A percentile compares a stretch with the other conserved stretches of the same genome.
phyloP scores from a whole-genome alignment of 148 eudicot genomes.

The Bassia scoparia region DNA sequence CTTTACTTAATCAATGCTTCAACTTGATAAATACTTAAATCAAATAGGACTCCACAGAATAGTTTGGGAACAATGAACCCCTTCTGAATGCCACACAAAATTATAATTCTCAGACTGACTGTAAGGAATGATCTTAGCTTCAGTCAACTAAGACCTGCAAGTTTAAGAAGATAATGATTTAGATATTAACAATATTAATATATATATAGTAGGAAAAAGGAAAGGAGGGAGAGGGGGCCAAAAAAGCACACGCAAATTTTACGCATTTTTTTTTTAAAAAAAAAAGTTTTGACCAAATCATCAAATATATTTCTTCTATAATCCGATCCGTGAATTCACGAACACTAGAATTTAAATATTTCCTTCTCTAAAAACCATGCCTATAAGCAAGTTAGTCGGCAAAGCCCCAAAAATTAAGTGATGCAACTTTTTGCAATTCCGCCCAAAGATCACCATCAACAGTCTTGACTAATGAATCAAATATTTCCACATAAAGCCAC shows the following conservation, averaged over 20 bases:
- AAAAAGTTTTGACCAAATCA: too few species aligned
- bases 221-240: not conserved
- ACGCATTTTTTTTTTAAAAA: too few species aligned
- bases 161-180: too few species aligned
- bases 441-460: not conserved
- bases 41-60: slow-evolving; percentile 7
- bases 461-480: not conserved
- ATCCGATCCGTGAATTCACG: not conserved
- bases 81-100: not conserved
- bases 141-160: slow-evolving; percentile 6
- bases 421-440: not conserved
- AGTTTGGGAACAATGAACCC: slow-evolving; percentile 1
- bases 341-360: not conserved
- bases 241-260: not conserved
- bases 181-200: too few species aligned
- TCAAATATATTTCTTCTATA: not conserved
- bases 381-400: not conserved
- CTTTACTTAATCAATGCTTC: slow-evolving; percentile 2
- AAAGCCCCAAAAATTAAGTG: not conserved
- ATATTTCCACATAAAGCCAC: not conserved
- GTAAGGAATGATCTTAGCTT: not conserved
- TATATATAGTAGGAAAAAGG: not conserved
- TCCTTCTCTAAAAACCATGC: not conserved
- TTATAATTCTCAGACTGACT: not conserved
- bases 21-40: not conserved